Evolutionary conservation across 257 asterid genomes (phyloP).

Genomic region (Marsdenia floribunda): DNA sequence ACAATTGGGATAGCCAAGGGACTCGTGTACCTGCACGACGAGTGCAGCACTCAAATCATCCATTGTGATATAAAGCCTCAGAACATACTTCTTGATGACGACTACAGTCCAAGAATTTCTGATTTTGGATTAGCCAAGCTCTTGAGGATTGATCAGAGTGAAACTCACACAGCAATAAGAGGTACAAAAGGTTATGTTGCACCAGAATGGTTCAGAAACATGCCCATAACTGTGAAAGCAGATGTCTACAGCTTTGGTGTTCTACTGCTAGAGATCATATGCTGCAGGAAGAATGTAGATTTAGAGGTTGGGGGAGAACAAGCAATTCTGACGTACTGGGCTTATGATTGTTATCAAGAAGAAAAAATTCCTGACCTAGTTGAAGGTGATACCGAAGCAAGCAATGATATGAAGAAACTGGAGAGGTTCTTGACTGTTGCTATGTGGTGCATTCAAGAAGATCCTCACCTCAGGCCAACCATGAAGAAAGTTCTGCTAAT

Average conservation of each 20-base stretch:
- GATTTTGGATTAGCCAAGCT: conserved; percentile 44
- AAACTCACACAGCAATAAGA: conserved; percentile 24
- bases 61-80: conserved; percentile 41
- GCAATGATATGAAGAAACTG: conserved; percentile 19
- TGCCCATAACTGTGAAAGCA: conserved; percentile 24
- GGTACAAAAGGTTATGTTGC: conserved; percentile 43
- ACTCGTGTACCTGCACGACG: conserved; percentile 35
- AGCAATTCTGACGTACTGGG: conserved; percentile 24
- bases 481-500: conserved; percentile 25
- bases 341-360: conserved; percentile 28
- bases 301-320: conserved; percentile 8
- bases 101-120: conserved; percentile 24
- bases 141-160: conserved; percentile 27
- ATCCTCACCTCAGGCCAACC: conserved; percentile 23
- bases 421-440: conserved; percentile 27
- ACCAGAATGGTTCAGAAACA: conserved; percentile 38
- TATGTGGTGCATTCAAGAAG: conserved; percentile 41
- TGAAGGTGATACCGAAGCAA: conserved; percentile 20
- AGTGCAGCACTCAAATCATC: conserved; percentile 31
- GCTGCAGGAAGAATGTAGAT: conserved; percentile 16
- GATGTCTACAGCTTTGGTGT: conserved; percentile 41
- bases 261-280: conserved; percentile 31
- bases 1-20: conserved; percentile 31
- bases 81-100: conserved; percentile 37
- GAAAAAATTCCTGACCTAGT: conserved; percentile 21